Conservation (phyloP, 139 green algal species). For the Micromonas pusilla region DNA sequence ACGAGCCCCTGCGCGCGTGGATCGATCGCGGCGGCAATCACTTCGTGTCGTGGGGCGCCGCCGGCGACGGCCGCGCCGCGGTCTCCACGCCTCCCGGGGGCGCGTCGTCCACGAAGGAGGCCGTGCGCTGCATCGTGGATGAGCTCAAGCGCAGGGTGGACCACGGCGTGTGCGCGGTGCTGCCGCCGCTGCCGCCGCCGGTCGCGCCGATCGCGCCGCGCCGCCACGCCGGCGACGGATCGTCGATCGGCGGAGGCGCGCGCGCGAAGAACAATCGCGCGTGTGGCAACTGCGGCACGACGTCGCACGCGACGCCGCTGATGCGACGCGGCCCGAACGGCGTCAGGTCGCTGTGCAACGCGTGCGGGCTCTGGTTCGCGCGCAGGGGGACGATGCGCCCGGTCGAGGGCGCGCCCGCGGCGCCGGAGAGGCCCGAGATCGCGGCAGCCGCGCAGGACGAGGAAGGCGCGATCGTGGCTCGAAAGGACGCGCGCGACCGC, state of each 20-base stretch:
- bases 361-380: slow-evolving; percentile 13
- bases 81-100: neutral
- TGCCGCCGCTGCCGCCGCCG: neutral
- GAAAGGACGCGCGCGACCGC: too few relatives aligned
- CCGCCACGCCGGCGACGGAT: neutral
- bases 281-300: slow-evolving; percentile 12
- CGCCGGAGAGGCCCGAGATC: too few relatives aligned
- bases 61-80: neutral
- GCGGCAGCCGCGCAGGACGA: too few relatives aligned
- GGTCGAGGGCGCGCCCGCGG: neutral
- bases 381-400: slow-evolving; percentile 4
- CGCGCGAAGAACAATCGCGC: neutral
- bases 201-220: neutral
- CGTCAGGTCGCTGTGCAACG: slow-evolving; percentile 11
- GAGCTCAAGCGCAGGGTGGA: neutral
- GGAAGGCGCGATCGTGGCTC: too few relatives aligned
- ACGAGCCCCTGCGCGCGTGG: neutral
- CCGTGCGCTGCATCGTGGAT: neutral
- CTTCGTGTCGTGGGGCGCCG: neutral
- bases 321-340: slow-evolving; percentile 16
- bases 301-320: slow-evolving; percentile 5
- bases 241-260: too few relatives aligned
- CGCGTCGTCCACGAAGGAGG: neutral
- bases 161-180: neutral
- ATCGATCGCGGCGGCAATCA: slow-evolving; percentile 2